Evolutionary conservation across 257 asterid genomes (phyloP).

Genomic region (Rehmannia glutinosa): DNA sequence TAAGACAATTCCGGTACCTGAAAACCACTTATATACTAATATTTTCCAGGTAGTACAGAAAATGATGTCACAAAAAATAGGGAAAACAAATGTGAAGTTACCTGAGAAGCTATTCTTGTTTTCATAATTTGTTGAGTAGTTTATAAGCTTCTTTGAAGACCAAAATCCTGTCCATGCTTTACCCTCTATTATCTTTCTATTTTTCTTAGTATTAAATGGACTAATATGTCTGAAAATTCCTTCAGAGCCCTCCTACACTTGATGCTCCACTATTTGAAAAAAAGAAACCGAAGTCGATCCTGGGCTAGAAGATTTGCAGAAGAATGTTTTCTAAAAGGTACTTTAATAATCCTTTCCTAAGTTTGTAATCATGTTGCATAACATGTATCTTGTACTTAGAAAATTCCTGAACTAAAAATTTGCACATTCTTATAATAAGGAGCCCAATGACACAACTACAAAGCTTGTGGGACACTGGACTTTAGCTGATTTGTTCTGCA

Average conservation of each 20-base stretch:
- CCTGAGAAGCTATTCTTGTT: no score
- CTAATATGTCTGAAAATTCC: constrained; percentile 15
- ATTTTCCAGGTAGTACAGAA: no score
- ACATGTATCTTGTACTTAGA: no score
- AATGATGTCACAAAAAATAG: no score
- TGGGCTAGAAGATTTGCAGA: constrained; percentile 72
- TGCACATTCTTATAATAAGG: constrained; percentile 9
- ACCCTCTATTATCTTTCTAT: not conserved
- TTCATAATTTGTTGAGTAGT: no score
- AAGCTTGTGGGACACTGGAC: not conserved
- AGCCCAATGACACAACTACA: not conserved
- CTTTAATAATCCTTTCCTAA: not conserved
- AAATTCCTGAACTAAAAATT: not conserved
- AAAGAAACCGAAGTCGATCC: constrained; percentile 55
- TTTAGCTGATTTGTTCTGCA: constrained; percentile 12
- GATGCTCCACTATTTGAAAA: constrained; percentile 52
- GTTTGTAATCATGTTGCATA: not conserved
- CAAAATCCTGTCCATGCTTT: not conserved
- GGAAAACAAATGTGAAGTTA: no score
- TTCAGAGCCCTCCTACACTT: constrained; percentile 73
- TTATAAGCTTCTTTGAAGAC: no score
- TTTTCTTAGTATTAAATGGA: not conserved
- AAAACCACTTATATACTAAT: no score
- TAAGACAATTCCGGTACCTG: no score
- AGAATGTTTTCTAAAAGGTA: constrained; percentile 71